Conservation (phyloP, 768 basidiomycete genomes). For the Suillus subalutaceus region DNA sequence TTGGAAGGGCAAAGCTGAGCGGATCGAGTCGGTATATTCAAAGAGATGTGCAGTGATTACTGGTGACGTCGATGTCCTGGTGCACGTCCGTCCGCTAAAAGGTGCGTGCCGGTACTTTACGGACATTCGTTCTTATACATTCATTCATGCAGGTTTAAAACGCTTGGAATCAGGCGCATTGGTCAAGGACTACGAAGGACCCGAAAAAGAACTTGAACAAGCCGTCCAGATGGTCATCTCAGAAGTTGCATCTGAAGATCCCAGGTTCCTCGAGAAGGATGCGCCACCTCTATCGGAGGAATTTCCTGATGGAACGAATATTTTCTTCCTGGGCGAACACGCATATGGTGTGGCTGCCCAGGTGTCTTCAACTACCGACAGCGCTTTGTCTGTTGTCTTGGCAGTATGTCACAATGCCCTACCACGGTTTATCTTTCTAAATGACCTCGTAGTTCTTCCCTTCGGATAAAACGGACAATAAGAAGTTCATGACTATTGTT, state of each 20-base stretch:
- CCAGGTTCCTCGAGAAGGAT: constrained; percentile 79
- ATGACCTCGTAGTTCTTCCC: constrained; percentile 73
- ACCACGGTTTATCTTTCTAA: constrained; percentile 4
- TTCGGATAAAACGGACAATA: constrained; percentile 77
- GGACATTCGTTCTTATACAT: not conserved
- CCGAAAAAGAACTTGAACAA: constrained; percentile 81
- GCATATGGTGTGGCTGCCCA: constrained; percentile 97
- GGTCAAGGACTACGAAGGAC: constrained; percentile 90
- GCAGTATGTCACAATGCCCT: constrained; percentile 56
- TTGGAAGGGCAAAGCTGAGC: constrained; percentile 84
- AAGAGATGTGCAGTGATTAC: constrained; percentile 89
- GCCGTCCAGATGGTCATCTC: constrained; percentile 86
- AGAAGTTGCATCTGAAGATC: constrained; percentile 86
- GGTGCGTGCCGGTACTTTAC: constrained; percentile 47
- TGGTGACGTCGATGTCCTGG: constrained; percentile 74
- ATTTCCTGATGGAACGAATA: constrained; percentile 86
- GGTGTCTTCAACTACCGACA: constrained; percentile 72
- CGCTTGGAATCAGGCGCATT: constrained; percentile 88
- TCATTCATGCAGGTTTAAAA: constrained; percentile 67
- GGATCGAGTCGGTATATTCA: constrained; percentile 83
- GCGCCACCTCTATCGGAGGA: constrained; percentile 85
- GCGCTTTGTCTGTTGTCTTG: constrained; percentile 76
- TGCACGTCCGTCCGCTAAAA: constrained; percentile 91
- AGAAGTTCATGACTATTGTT: constrained; percentile 75
- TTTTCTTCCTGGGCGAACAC: constrained; percentile 95